Evolutionary conservation across 73 alveolate species (phyloP), one percentile per base, ranked within the genome.

Genomic region (Effrenium voratum): DNA sequence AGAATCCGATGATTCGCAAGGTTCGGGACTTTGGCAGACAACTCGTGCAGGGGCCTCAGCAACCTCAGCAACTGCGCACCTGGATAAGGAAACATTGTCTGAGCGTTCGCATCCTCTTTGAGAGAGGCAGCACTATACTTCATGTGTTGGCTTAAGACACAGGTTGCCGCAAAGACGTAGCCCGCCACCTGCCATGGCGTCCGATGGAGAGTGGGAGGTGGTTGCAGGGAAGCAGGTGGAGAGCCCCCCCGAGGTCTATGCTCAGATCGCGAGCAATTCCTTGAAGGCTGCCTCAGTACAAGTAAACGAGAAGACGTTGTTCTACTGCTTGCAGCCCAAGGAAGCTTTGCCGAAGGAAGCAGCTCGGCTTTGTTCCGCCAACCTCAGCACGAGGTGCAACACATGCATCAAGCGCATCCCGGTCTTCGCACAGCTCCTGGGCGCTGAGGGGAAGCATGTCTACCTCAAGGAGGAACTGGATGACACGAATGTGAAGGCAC

Each of bases 331-430:
- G 28, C 83, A 63, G 95, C 95, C 83, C n/a, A 46, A 46, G n/a
- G 95, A 41, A 76, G 50, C 85, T 32, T 43, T 87, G 72, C 95
- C 95, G 50, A 87, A 87, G n/a, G 95, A 41, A 43, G 95, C 49
- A 15, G 44, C 80, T n/a, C 16, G 47, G 66, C 84, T 26, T 3
- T 87, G 95, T 32, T 63, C 95, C 24, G 60, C 85, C 41, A 87
- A 87, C 38, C 84, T 87, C n/a, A n/a, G n/a, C n/a, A n/a, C n/a
- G n/a, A n/a, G n/a, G 95, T 87, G 95, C 79, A 63, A 59, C 85
- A 87, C 95, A 36, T 87, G 95, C 52, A 60, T 40, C 66, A 30
- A 43, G 36, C 95, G 95, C 66, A 87, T 87, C 72, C 95, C 95
- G 34, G 63, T 59, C 70, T 87, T 55, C 49, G 95, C 85, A 36